Evolutionary conservation across 2,329 filamentous ascomycete genomes (phyloP).

Genomic region (Diaporthe eres): DNA sequence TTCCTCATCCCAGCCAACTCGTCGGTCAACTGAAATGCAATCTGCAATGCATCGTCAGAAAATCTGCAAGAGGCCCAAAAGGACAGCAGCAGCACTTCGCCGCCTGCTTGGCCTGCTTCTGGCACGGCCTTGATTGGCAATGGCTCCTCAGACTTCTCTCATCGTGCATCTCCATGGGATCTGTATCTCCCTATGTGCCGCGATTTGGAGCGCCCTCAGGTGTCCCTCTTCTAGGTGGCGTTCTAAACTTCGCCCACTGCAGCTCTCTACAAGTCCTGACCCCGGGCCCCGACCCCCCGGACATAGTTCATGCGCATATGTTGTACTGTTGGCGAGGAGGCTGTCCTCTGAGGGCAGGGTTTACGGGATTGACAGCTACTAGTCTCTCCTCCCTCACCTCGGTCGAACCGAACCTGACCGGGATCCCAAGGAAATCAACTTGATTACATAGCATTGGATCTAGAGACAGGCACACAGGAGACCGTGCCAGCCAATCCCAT

Average conservation of each 20-base stretch:
- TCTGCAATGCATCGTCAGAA: conserved; percentile 34
- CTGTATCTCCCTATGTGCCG: not conserved
- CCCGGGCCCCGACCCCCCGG: conserved; percentile 6
- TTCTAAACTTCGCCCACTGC: conserved; percentile 1
- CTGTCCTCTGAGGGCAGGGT: conserved; percentile 1
- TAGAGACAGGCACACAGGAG: not conserved
- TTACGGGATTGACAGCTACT: conserved; percentile 31
- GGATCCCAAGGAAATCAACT: conserved; percentile 6
- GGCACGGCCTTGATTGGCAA: conserved; percentile 10
- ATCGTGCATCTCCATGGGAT: conserved; percentile 26
- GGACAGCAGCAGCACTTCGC: conserved; percentile 27
- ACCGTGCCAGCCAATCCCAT: conserved; percentile 35
- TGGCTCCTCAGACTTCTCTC: conserved; percentile 14
- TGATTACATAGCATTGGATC: conserved; percentile 5
- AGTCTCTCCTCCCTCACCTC: conserved; percentile 32
- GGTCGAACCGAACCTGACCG: conserved; percentile 36
- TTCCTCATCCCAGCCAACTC: conserved; percentile 7
- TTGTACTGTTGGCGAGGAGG: conserved; percentile 18
- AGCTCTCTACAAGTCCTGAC: conserved; percentile 3
- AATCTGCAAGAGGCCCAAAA: conserved; percentile 28
- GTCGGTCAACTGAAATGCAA: conserved; percentile 19
- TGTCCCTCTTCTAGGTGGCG: conserved; percentile 15
- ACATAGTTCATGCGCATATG: conserved; percentile 24
- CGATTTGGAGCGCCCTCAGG: not conserved
- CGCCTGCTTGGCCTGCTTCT: conserved; percentile 22